These are phyloP conservation scores for Kondoa malvinella DNA, from an alignment of 768 basidiomycete genomes.

Conservation along the genomic window DNA sequence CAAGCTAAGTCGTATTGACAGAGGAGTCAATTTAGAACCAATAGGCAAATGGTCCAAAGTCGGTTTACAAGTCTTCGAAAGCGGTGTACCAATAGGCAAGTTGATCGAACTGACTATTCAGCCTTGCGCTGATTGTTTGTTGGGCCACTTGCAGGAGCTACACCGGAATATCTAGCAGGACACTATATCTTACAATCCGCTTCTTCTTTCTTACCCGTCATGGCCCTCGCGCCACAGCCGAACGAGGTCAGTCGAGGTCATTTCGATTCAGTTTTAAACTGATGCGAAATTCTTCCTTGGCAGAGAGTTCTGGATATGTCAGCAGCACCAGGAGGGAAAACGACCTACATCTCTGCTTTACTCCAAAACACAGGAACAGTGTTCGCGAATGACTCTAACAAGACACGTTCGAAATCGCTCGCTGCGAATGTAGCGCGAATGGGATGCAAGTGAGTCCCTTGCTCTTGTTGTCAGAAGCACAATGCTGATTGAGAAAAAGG, in stretches of 20 bases:
- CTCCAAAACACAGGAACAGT: conserved; percentile 95
- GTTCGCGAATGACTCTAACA: conserved; percentile 93
- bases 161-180: conserved; percentile 94
- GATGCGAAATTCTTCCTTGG: background rate
- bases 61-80: conserved; percentile 95
- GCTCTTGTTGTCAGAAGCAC: background rate
- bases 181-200: conserved; percentile 99
- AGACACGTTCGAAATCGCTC: conserved; percentile 82
- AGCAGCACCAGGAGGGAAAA: conserved; percentile 93
- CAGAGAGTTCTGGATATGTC: conserved; percentile 87
- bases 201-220: conserved; percentile 96
- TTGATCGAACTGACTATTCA: conserved; percentile 3
- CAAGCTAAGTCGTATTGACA: background rate
- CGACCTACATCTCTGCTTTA: conserved; percentile 90
- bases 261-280: background rate
- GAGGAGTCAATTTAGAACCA: conserved; percentile 92
- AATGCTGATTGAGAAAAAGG: conserved; percentile 35
- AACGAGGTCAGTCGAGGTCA: conserved; percentile 41
- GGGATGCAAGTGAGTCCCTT: conserved; percentile 44
- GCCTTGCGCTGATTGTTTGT: background rate
- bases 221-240: conserved; percentile 79
- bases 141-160: conserved; percentile 46
- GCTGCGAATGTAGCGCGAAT: conserved; percentile 92
- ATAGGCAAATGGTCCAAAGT: conserved; percentile 99
- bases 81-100: conserved; percentile 74